Base-by-base conservation (phyloP, 768 basidiomycete species). In the Hydnomerulius pinastri region DNA sequence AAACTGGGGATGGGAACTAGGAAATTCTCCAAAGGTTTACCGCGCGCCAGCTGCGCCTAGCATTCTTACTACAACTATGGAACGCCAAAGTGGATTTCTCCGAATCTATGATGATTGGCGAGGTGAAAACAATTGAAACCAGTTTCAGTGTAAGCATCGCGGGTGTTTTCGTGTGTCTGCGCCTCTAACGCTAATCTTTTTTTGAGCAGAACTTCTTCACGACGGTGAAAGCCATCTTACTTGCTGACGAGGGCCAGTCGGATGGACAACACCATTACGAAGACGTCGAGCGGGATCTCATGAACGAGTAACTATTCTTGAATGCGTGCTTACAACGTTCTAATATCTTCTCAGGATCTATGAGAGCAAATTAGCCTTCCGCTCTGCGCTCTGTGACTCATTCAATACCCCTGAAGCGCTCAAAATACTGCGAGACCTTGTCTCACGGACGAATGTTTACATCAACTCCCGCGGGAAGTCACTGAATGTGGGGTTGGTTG, bases 21-120 rank as follows among this genome's bases (percentile, higher is more conserved):
- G 93, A 97, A 71, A 92, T 95, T 25, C 70, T 99, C 13, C 74
- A 83, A 63, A 86, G 78, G 65, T 88, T 90, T 65, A 80, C 90
- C 0, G 81, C 97, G 9, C 80, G 97, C 8, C 95, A 98, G 65
- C 73, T 99, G 15, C 85, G 97, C 11, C 76, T 98, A 4, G 90
- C 91, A 1, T 99, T 99, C 77, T 72, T 98, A 57, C 82, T 85
- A 5, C 92, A 95, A 63, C 71, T 86, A 29, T 99, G 97, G 97
- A 93, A 87, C 65, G 78, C 89, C 18, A 91, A 91, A 67, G 80
- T 98, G 45, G 97, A 99, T 68, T 97, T 97, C 68, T 95, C 93
- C 25, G 90, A 94, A 63, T 85, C 86, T 9, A 70, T 90, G 48
- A 90, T 92, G 90, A 86, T 86, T 27, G 84, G 86, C 25, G 95